Evolutionary conservation across 768 basidiomycete species (phyloP), one percentile per base, ranked within the genome.

Genomic region (Amanita muscaria): DNA sequence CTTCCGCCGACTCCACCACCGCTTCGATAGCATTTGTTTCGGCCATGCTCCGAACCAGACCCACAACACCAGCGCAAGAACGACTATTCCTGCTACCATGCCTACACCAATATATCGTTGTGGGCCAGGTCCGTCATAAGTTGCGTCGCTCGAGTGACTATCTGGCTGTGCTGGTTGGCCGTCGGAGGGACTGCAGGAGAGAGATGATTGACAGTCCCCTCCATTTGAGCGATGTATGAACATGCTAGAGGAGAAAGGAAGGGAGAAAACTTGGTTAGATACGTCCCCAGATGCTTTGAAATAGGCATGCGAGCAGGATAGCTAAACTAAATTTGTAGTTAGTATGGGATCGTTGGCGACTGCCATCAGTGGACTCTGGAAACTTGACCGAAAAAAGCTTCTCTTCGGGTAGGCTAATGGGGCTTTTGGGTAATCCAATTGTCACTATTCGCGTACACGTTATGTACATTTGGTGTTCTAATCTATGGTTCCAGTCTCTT

Each of bases 401-500:
- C 61, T 61, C 45, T 61, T 62, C 61, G 59, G 54, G 54, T 56
- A 54, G n/a, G n/a, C n/a, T n/a, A n/a, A n/a, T n/a, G n/a, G n/a
- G n/a, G 35, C 24, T 51, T 42, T 14, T 29, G 12, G 27, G 27
- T 12, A 6, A 29, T 6, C 12, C 36, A 25, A 40, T 33, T 15
- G 45, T 23, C 46, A 44, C 24, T 39, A 42, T 42, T 51, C 56
- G 48, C 54, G 49, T 49, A 54, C 48, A 36, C 32, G 22, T 35
- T 33, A 22, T 39, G 33, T 46, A 46, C 34, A 40, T 31, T 30
- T 47, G 47, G 46, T 29, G 29, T 21, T 32, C 29, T 40, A 25
- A 32, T 37, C 67, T 64, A 97, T 33, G 93, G 93, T 53, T 88
- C 87, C 53, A 97, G 69, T 46, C 94, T 74, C 69, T 91, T 94